Evolutionary conservation across 192 early-diverging fungal species (phyloP), one percentile per base, ranked within the genome.

Genomic region (Podochytrium sp.): DNA sequence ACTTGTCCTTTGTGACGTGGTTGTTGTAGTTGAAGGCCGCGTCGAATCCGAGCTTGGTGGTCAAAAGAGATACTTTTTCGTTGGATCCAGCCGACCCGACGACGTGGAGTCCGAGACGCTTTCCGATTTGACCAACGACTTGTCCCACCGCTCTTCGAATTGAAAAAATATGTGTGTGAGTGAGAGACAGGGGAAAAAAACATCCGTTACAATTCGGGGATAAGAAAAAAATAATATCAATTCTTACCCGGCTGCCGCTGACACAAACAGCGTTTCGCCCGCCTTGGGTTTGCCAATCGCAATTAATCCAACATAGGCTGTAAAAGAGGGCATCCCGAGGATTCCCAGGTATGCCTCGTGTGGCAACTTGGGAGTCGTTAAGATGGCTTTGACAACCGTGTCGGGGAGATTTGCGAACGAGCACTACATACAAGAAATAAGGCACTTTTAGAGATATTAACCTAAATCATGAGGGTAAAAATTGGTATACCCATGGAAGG

Each of bases 21-120:
- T 88, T 94, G 79, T 95, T 97, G 90, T 97, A 97, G 85, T 97
- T 97, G 85, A 97, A 92, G 18, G 85, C 95, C 2, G 81, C 92
- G 78, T 97, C 93, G 49, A 91, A 92, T 4, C 91, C 91, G 50
- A 90, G 72, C 41, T 85, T 83, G 3, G 84, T 79, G 65, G 84
- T 84, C n/a, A 95, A 81, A 68, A 84, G 88, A 16, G 76, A 83
- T 23, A 92, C 90, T 76, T 98, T 98, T 1, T 94, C 92, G 73
- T 96, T 92, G 2, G 87, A 85, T 6, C 94, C 93, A 12, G 93
- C 92, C 29, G 87, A 87, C 30, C 93, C 96, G 42, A 98, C 86
- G 3, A 98, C 95, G 25, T 76, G 81, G 57, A 91, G 84, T 1
- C 94, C 96, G 38, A 80, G 80, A 10, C 82, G 79, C 72, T 91